Evolutionary conservation across 2,329 filamentous ascomycete genomes (phyloP), one percentile per base, ranked within the genome.

Genomic region (Epichloe glyceriae): DNA sequence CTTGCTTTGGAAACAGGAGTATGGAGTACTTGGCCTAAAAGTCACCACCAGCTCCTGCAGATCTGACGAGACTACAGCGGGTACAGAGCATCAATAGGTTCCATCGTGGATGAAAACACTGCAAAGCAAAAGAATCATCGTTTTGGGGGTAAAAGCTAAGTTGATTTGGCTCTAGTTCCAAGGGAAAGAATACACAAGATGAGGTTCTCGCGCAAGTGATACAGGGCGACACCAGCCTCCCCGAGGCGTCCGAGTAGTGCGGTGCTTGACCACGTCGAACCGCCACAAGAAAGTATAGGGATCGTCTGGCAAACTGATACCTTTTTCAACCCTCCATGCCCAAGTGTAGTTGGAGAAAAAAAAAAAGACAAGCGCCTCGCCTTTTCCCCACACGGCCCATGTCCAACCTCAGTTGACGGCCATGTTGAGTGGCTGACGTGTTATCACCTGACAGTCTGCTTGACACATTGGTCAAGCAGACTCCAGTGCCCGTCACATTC

Each of bases 31-130:
- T 45, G 4, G 34, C 26, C 15, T 8, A n/a, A n/a, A 50, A 50
- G 48, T 50, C 48, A 45, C 41, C 48, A 50, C 34, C 48, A 50
- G 11, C n/a, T 42, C 33, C 11, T 37, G 44, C 44, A 46, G 11
- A 46, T 37, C 17, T 37, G 33, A 20, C 33, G 15, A 19, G n/a
- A 46, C n/a, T 17, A 5, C 17, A 14, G 11, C 11, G 19, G 20
- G 30, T 3, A 17, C 40, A 22, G 26, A n/a, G 42, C 26, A 45
- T 34, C 22, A n/a, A 15, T 3, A 33, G 15, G 20, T 8, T 5
- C 22, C 20, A 45, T 30, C 5, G 40, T 35, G 10, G 6, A 44
- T n/a, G 20, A 49, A 26, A 38, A 26, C 17, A 30, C 10, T 30
- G 30, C 30, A 30, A 4, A 8, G 1, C 8, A 10, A 30, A 30